These are phyloP conservation scores for Emergomyces africanus DNA, from an alignment of 2,329 filamentous ascomycete genomes.

Conservation along the genomic window DNA sequence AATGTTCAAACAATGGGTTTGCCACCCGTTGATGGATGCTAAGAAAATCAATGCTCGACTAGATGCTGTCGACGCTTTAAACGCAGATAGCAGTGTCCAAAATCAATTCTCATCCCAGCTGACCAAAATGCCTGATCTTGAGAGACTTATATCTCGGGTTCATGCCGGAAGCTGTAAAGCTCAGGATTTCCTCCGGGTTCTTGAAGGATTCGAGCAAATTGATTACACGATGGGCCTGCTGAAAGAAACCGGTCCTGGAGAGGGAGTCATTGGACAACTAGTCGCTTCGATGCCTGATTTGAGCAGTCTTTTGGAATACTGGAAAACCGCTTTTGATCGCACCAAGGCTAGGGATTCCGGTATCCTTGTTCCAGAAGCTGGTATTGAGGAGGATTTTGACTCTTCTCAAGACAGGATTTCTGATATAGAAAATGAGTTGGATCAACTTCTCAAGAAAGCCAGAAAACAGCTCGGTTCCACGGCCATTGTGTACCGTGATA, in stretches of 20 bases:
- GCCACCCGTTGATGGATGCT: conserved; percentile 81
- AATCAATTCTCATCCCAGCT: conserved; percentile 83
- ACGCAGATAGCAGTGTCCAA: conserved; percentile 65
- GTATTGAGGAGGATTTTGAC: conserved; percentile 88
- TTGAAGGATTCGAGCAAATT: conserved; percentile 96
- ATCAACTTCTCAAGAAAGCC: conserved; percentile 56
- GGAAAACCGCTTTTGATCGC: conserved; percentile 87
- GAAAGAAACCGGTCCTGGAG: conserved; percentile 57
- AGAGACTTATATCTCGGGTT: conserved; percentile 84
- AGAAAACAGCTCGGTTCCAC: conserved; percentile 63
- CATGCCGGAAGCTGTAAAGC: conserved; percentile 84
- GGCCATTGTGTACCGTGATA: conserved; percentile 62
- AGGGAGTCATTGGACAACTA: conserved; percentile 73
- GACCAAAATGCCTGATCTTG: conserved; percentile 83
- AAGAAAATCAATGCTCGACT: conserved; percentile 82
- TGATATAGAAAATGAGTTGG: conserved; percentile 60
- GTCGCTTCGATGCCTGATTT: conserved; percentile 79
- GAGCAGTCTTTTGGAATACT: conserved; percentile 58
- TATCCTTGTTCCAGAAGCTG: conserved; percentile 69
- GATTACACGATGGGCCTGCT: conserved; percentile 84
- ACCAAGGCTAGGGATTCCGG: conserved; percentile 65
- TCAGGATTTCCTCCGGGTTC: conserved; percentile 82
- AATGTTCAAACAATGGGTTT: conserved; percentile 92
- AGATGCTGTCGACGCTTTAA: conserved; percentile 87
- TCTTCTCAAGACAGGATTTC: conserved; percentile 63